Evolutionary conservation across 768 basidiomycete species (phyloP).

Genomic region (Austroboletus festivus): DNA sequence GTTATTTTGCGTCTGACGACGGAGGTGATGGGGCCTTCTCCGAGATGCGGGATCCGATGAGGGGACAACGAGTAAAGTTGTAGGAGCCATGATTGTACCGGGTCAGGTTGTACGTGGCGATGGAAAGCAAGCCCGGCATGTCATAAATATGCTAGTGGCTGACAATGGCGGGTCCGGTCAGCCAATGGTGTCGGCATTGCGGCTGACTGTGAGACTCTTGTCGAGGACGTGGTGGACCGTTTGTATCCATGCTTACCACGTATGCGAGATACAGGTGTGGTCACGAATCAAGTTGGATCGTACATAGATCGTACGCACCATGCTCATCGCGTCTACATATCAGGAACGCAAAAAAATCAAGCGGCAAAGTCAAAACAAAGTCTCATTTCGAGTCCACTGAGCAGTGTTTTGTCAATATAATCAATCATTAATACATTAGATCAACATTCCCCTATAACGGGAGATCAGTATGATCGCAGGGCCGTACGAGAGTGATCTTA

Average conservation of each 20-base stretch:
- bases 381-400: background rate
- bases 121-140: background rate
- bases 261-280: no score
- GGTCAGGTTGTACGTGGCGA: background rate
- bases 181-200: constrained; percentile 8
- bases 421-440: constrained; percentile 31
- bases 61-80: constrained; percentile 8
- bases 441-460: constrained; percentile 43
- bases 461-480: constrained; percentile 14
- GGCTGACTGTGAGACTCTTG: constrained; percentile 17
- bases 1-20: constrained; percentile 10
- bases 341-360: background rate
- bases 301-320: no score
- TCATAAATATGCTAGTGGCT: constrained; percentile 30
- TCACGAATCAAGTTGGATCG: no score
- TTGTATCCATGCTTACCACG: background rate
- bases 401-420: background rate
- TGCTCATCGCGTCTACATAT: background rate
- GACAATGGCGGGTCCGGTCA: constrained; percentile 17
- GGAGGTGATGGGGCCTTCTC: constrained; percentile 14
- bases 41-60: constrained; percentile 1
- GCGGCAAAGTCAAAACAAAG: background rate
- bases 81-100: constrained; percentile 22
- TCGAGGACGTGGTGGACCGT: background rate
- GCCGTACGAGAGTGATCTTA: constrained; percentile 24